Evolutionary conservation across 176 grass and related monocot species (phyloP), one percentile per base, ranked within the genome.

Genomic region (Oryza officinalis): DNA sequence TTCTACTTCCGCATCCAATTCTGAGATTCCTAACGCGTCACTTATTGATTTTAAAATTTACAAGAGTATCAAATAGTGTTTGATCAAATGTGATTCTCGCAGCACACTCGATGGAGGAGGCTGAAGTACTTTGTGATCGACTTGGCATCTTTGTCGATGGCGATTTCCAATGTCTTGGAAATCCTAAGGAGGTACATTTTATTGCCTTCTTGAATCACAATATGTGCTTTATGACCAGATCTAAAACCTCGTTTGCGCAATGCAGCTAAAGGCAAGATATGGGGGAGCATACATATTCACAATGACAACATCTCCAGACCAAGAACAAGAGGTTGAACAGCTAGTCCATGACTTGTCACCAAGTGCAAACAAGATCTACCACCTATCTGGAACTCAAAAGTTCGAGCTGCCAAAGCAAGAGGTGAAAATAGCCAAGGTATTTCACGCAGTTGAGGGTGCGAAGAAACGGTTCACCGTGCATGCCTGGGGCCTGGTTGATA

Each of bases 71-170:
- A 6, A 54, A 83, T 66, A 74, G 69, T 59, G 6, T 46, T 59
- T 69, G 65, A 82, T 71, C 18, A 49, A 66, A 84, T 67, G 64
- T 26, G 37, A 60, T 86, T 63, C 37, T 88, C 33, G 18, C 80
- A 92, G 93, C 93, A 71, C 88, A 90, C 50, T 92, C 90, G 3
- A 95, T 95, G 93, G 93, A 92, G 71, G 90, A 92, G 80, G 87
- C 90, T 38, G 83, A 92, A 74, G 82, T 86, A 31, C 52, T 95
- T 27, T 95, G 93, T 18, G 93, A 95, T 74, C 71, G 85, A 5
- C 78, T 95, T 22, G 90, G 83, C 17, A 88, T 92, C 63, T 92
- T 92, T 38, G 85, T 86, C 1, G 82, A 92, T 52, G 90, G 90
- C 13, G 52, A 76, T 69, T 91, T 92, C 41, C 93, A 92, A 2